phyloP scores from a whole-genome alignment of 495 filamentous ascomycete genomes.

The Podospora didyma region DNA sequence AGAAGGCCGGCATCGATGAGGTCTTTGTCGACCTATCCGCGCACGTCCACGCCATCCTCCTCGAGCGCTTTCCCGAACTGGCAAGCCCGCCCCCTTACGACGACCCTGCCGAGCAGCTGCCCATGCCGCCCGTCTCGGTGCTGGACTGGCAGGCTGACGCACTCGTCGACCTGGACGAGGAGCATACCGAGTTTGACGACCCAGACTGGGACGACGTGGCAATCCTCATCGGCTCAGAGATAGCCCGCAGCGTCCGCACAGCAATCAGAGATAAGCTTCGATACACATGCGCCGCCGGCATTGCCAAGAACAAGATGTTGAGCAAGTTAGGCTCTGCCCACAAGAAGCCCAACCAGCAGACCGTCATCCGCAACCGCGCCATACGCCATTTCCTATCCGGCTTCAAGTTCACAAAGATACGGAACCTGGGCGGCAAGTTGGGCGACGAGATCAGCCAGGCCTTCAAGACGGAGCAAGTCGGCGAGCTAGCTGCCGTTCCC shows the following conservation, averaged over 20 bases:
- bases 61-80: conserved; percentile 77
- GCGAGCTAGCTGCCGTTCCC: conserved; percentile 67
- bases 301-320: conserved; percentile 91
- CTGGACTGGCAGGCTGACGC: conserved; percentile 80
- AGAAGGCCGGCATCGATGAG: conserved; percentile 89
- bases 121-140: conserved; percentile 67
- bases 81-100: conserved; percentile 58
- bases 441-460: conserved; percentile 74
- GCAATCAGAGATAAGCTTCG: conserved; percentile 49
- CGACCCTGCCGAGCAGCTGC: conserved; percentile 67
- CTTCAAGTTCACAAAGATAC: conserved; percentile 94
- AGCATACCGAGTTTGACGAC: conserved; percentile 71
- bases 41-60: conserved; percentile 69
- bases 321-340: conserved; percentile 86
- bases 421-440: conserved; percentile 93
- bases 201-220: conserved; percentile 96
- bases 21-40: conserved; percentile 89
- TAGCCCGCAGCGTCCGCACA: conserved; percentile 70
- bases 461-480: conserved; percentile 78
- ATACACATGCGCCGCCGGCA: conserved; percentile 88
- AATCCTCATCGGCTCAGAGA: conserved; percentile 80
- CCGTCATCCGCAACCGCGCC: conserved; percentile 80
- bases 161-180: conserved; percentile 68
- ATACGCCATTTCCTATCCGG: conserved; percentile 72
- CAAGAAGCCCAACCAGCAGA: conserved; percentile 93